These are phyloP conservation scores for Stenocarpella maydis DNA, from an alignment of 2,329 filamentous ascomycete species.

Conservation along the genomic window DNA sequence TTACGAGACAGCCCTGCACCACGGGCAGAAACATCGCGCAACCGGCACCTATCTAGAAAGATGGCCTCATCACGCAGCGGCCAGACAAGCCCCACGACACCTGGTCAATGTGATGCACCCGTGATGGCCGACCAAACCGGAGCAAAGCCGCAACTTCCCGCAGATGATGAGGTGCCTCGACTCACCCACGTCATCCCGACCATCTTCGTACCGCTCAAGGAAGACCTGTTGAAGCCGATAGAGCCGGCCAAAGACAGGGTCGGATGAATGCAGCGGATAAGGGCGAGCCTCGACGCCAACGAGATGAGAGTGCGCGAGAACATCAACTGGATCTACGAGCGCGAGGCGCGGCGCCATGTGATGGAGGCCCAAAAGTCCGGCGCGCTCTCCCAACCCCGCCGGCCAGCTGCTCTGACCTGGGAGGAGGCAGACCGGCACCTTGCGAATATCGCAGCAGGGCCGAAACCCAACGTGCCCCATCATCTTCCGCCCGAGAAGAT, in stretches of 20 bases:
- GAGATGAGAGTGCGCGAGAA: conserved; percentile 43
- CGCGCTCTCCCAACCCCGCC: conserved; percentile 25
- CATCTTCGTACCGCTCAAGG: conserved; percentile 46
- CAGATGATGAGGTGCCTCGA: conserved; percentile 39
- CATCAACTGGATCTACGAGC: conserved; percentile 45
- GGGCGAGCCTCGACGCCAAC: conserved; percentile 45
- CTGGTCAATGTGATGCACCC: neutral
- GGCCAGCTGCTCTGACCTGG: conserved; percentile 31
- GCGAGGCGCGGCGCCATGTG: conserved; percentile 45
- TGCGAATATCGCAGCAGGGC: conserved; percentile 40
- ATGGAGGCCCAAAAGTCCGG: conserved; percentile 36
- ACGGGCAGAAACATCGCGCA: neutral
- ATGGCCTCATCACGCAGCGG: conserved; percentile 20
- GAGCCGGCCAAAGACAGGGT: conserved; percentile 40
- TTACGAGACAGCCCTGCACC: neutral
- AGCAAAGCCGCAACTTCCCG: neutral
- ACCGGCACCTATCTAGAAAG: neutral
- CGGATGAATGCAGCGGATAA: conserved; percentile 42
- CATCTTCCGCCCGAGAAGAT: conserved; percentile 33
- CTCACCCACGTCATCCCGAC: conserved; percentile 42
- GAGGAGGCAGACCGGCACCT: conserved; percentile 43
- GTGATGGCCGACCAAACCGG: neutral
- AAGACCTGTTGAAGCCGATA: conserved; percentile 43
- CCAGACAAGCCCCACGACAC: neutral
- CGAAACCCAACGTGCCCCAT: conserved; percentile 38